Conservation (phyloP, 345 rosid genomes). For the Erodium maritimum region DNA sequence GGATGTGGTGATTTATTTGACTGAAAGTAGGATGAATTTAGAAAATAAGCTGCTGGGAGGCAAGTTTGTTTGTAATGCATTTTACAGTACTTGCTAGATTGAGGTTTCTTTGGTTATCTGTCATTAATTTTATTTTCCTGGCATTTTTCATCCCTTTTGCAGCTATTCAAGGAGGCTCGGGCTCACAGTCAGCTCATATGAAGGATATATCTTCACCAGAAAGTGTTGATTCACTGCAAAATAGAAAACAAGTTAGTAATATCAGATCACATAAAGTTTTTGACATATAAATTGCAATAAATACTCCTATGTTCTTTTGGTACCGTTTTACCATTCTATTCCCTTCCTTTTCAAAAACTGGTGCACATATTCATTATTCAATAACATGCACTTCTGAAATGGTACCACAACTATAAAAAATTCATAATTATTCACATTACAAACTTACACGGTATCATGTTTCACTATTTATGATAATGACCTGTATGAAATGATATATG, state of each 20-base stretch:
- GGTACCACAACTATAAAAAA: not conserved
- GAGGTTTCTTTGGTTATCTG: constrained; percentile 2
- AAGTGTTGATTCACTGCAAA: constrained; percentile 31
- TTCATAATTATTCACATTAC: not conserved
- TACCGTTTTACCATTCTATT: not conserved
- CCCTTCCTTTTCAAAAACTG: too few relatives aligned
- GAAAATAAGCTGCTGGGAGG: not conserved
- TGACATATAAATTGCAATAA: not conserved
- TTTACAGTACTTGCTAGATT: not conserved
- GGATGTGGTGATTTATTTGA: not conserved
- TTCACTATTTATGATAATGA: too few relatives aligned
- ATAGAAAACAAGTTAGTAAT: constrained; percentile 50
- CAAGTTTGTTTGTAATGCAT: not conserved
- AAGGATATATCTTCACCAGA: constrained; percentile 35
- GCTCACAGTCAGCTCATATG: constrained; percentile 16
- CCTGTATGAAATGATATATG: too few relatives aligned
- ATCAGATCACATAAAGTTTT: not conserved
- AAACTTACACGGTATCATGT: too few relatives aligned
- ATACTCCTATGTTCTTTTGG: not conserved
- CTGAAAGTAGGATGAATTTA: not conserved
- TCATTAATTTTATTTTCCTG: constrained; percentile 7
- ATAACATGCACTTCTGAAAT: not conserved
- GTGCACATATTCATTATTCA: not conserved
- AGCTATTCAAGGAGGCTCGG: constrained; percentile 33
- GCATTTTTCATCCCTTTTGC: constrained; percentile 11